Percentiles rank a stretch among this genome's conserved stretches.
Conservation (phyloP, 306 rosid species). For the Sphenostylis stenocarpa region DNA sequence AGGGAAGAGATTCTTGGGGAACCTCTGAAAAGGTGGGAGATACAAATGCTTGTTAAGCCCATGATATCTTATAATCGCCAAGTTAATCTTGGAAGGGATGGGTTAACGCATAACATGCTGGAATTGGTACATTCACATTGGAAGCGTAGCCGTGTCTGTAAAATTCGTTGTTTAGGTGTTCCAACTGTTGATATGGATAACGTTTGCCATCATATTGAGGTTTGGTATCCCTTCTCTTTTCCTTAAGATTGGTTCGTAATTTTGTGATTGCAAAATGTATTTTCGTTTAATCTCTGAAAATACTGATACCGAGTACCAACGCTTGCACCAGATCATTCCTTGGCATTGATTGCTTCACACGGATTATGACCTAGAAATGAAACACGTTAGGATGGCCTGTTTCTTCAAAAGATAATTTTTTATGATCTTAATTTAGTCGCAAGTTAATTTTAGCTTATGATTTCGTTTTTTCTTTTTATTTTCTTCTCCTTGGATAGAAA, state of each 20-base stretch:
- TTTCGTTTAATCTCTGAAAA: neutral
- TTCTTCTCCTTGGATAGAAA: no score
- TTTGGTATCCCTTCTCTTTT: conserved; percentile 25
- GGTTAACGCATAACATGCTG: conserved; percentile 95
- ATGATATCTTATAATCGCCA: conserved; percentile 68
- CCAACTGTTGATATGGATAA: conserved; percentile 95
- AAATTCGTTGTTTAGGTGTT: conserved; percentile 90
- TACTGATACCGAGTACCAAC: neutral
- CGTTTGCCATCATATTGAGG: conserved; percentile 85
- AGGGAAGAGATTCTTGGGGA: conserved; percentile 87
- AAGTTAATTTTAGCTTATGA: no score
- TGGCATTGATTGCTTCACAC: neutral
- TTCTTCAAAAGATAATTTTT: neutral
- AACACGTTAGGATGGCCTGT: neutral
- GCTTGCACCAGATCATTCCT: neutral
- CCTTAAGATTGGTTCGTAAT: neutral
- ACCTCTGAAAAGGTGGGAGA: conserved; percentile 80
- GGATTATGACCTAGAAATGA: no score
- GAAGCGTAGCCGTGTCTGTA: conserved; percentile 75
- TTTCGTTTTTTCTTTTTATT: no score
- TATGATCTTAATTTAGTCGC: no score
- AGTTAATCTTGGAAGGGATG: conserved; percentile 97
- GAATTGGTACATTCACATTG: conserved; percentile 94
- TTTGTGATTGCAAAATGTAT: neutral
- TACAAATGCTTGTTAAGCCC: conserved; percentile 65